Conservation (phyloP, 2,329 filamentous ascomycete species). For the Colletotrichum melonis region DNA sequence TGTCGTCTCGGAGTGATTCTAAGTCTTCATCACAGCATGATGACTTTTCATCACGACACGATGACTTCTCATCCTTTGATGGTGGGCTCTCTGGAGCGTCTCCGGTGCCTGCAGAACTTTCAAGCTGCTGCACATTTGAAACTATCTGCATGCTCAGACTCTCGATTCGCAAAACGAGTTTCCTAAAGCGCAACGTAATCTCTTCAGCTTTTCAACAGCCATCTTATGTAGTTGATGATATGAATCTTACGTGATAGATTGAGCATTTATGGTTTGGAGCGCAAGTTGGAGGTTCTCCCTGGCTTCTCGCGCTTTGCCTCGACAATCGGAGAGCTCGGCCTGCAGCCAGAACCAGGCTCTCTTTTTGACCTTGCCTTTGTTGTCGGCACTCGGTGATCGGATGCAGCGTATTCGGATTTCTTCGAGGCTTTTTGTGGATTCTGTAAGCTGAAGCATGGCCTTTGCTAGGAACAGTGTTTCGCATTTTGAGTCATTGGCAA, state of each 20-base stretch:
- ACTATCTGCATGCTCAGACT: neutral
- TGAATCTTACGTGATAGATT: neutral
- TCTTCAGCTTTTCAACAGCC: neutral
- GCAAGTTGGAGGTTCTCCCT: neutral
- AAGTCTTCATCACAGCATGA: neutral
- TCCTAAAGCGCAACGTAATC: neutral
- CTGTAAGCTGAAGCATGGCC: neutral
- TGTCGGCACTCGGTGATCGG: neutral
- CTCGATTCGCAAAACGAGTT: neutral
- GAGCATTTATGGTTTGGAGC: neutral
- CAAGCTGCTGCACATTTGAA: too few relatives aligned
- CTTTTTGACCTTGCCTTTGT: neutral
- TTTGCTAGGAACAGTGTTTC: neutral
- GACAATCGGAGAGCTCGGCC: neutral
- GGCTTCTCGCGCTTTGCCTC: neutral
- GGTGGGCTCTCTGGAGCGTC: rapidly evolving
- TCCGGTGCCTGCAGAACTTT: too few relatives aligned
- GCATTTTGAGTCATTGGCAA: neutral
- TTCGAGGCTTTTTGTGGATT: neutral
- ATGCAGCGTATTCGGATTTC: neutral
- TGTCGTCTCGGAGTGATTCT: neutral
- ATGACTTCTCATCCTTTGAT: neutral
- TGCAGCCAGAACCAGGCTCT: constrained; percentile 3
- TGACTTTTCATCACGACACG: too few relatives aligned
- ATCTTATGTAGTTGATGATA: too few relatives aligned